These are phyloP conservation scores for Triticum turgidum DNA, from an alignment of 176 grass and related monocot genomes.

Conservation along the genomic window DNA sequence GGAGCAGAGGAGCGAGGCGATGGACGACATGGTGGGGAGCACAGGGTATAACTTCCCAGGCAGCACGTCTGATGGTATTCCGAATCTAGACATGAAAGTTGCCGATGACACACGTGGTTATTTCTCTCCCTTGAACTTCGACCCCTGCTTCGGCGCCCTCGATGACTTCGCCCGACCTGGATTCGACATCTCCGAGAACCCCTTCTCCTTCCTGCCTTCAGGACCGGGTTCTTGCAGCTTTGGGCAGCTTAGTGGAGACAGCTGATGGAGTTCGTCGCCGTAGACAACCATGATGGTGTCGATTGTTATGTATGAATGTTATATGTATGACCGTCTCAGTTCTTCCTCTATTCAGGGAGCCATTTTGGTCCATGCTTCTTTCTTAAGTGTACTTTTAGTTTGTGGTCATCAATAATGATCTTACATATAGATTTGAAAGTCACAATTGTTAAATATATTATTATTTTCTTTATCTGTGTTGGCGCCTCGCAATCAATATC, in stretches of 20 bases:
- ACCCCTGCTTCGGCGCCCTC: constrained; percentile 61
- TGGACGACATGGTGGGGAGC: constrained; percentile 37
- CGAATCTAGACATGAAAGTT: constrained; percentile 58
- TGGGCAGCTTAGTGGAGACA: constrained; percentile 50
- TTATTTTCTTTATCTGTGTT: neutral
- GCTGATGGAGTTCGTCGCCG: constrained; percentile 23
- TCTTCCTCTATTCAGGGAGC: constrained; percentile 28
- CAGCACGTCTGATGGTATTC: constrained; percentile 50
- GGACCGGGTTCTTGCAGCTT: constrained; percentile 38
- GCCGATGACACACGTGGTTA: constrained; percentile 48
- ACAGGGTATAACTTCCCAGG: constrained; percentile 35
- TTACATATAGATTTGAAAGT: constrained; percentile 29
- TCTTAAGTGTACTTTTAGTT: constrained; percentile 37
- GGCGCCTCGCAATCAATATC: neutral
- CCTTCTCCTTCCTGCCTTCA: constrained; percentile 60
- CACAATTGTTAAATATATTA: neutral
- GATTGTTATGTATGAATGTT: constrained; percentile 24
- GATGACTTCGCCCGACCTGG: constrained; percentile 67
- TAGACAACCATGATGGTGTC: neutral
- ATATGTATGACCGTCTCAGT: constrained; percentile 17
- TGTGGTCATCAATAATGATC: constrained; percentile 51
- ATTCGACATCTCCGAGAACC: constrained; percentile 62
- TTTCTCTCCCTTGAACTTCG: constrained; percentile 71
- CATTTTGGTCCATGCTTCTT: constrained; percentile 46
- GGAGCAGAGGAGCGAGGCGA: constrained; percentile 39